Evolutionary conservation across 192 early-diverging fungal genomes (phyloP).

Genomic region (Backusella psychrophila): DNA sequence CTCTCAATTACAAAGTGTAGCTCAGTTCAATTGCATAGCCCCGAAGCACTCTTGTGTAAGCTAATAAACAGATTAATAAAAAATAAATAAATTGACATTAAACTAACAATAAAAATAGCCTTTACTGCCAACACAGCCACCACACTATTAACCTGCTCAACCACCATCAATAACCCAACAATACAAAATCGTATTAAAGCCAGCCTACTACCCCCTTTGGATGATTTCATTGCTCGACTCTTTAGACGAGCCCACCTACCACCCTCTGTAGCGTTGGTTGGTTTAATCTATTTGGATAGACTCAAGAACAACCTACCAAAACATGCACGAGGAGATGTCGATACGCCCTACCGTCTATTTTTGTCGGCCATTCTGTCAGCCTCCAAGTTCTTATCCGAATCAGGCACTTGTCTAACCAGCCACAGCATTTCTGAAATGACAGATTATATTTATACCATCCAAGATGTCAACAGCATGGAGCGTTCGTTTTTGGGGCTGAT

Average conservation of each 20-base stretch:
- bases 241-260: slow-evolving; percentile 15
- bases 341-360: slow-evolving; percentile 72
- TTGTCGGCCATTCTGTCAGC: slow-evolving; percentile 63
- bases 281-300: slow-evolving; percentile 64
- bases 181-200: background rate
- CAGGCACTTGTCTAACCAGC: slow-evolving; percentile 28
- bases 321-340: slow-evolving; percentile 58
- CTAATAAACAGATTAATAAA: background rate
- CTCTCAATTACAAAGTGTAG: background rate
- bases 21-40: slow-evolving; percentile 15
- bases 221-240: slow-evolving; percentile 22
- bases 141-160: slow-evolving; percentile 12
- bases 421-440: slow-evolving; percentile 40
- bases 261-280: slow-evolving; percentile 39
- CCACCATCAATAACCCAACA: slow-evolving; percentile 16
- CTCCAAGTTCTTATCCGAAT: slow-evolving; percentile 56
- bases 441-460: slow-evolving; percentile 44
- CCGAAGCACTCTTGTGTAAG: slow-evolving; percentile 25
- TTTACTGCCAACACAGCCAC: slow-evolving; percentile 18
- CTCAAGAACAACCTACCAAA: slow-evolving; percentile 54
- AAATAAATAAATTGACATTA: background rate
- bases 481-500: slow-evolving; percentile 49
- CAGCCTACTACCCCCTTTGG: slow-evolving; percentile 12
- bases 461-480: slow-evolving; percentile 52
- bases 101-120: background rate